Base-by-base conservation (phyloP, 768 basidiomycete genomes). In the Strobilomyces echinocephalus region DNA sequence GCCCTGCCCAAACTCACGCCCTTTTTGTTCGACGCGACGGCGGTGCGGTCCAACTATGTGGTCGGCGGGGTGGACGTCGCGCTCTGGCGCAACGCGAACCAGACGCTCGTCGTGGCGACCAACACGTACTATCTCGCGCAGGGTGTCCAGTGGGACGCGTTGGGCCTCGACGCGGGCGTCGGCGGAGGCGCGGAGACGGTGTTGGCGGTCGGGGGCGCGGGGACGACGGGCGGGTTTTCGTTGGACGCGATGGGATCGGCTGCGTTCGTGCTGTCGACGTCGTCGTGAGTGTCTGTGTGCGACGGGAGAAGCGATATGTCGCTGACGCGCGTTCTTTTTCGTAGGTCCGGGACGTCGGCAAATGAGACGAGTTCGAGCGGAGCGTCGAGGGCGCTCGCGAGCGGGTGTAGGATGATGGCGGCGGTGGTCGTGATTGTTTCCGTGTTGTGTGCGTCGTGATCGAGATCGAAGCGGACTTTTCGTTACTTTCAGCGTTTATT, bases 41-140 rank as follows among this genome's bases (percentile, higher is more conserved):
- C 76, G 7, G 62, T 65, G 2, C 75, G 77, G 63, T 65, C 63
- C 1, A 79, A 78, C 49, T 63, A 73, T 30, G 73, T 75, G 2
- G 48, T 70, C 2, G 52, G 72, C 8, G 69, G 75, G 2, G 72
- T 80, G 16, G 82, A 83, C 50, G 62, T 79, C n/a, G 78, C 79
- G 3, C 53, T 79, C 31, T 84, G 82, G 82, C 74, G 67, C 1
- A 66, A 76, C 4, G 68, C 72, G 14, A 58, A 59, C 5, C 63
- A 76, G 43, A 79, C 76, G 3, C 72, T 84, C 35, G 68, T 81
- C 6, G 67, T 83, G 18, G 80, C 74, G 4, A 73, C 75, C 11
- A 84, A 83, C 61, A 76, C 71, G 66, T 76, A 79, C 49, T 74
- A 79, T 45, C 62, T 66, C 4, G 60, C 66, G 3, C 67, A 65